These are phyloP conservation scores for Emergomyces pasteurianus DNA, from an alignment of 2,329 filamentous ascomycete genomes.

Conservation along the genomic window DNA sequence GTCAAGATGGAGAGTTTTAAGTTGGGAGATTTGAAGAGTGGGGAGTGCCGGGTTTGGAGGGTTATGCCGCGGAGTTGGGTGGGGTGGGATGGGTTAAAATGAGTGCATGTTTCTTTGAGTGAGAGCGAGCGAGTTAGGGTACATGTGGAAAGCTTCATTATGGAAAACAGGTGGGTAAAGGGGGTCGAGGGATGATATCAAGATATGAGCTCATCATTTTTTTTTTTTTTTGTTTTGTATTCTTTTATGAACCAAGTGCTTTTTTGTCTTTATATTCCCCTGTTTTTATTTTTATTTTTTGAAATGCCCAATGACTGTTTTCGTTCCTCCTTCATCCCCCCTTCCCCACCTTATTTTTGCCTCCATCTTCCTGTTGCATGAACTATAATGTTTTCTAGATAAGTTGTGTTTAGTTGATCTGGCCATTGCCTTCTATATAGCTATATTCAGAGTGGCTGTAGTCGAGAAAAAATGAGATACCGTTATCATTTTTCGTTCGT, in stretches of 20 bases:
- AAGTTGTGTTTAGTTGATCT: background rate
- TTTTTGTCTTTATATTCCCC: background rate
- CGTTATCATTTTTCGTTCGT: background rate
- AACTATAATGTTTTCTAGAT: background rate
- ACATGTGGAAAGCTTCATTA: background rate
- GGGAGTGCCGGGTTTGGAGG: slow-evolving; percentile 94
- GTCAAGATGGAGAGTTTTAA: slow-evolving; percentile 90
- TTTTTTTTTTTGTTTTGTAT: background rate
- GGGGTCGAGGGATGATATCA: too few species aligned
- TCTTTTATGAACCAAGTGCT: too few species aligned
- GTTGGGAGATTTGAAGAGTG: slow-evolving; percentile 79
- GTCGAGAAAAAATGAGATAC: background rate
- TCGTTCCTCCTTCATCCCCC: background rate
- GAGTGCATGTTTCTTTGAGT: background rate
- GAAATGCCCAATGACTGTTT: background rate
- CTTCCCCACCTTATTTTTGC: too few species aligned
- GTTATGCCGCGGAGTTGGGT: slow-evolving; percentile 89
- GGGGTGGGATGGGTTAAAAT: slow-evolving; percentile 56
- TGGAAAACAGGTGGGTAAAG: background rate
- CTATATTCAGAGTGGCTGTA: background rate
- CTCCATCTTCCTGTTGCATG: too few species aligned
- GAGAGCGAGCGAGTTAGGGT: background rate
- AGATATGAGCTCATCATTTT: background rate
- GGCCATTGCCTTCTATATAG: background rate
- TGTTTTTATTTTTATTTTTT: background rate